Evolutionary conservation across 2,329 filamentous ascomycete genomes (phyloP).

Genomic region (Rutstroemia sp.): DNA sequence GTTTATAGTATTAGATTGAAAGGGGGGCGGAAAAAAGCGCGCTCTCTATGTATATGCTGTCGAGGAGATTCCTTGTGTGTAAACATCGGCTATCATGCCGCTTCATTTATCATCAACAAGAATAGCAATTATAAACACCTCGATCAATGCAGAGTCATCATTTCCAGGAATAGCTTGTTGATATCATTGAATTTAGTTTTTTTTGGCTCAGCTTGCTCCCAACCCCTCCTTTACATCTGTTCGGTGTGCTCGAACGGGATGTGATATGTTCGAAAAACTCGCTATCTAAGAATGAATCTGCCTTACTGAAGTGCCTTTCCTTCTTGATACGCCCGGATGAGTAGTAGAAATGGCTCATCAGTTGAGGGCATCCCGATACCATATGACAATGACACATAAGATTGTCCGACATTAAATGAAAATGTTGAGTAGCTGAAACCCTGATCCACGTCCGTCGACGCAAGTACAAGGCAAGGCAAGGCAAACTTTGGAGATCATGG

Average conservation of each 20-base stretch:
- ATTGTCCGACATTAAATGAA: not conserved
- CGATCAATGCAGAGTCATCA: conserved; percentile 3
- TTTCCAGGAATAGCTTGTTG: not conserved
- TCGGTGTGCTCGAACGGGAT: conserved; percentile 1
- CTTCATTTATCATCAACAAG: not conserved
- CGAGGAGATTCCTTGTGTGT: not conserved
- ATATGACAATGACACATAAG: conserved; percentile 7
- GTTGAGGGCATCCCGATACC: not conserved
- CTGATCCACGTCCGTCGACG: not conserved
- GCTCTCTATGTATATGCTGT: not conserved
- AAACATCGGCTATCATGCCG: not conserved
- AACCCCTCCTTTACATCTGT: conserved; percentile 1
- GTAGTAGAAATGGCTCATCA: not conserved
- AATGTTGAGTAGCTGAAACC: not conserved
- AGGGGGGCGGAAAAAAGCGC: not conserved
- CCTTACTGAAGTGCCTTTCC: conserved; percentile 6
- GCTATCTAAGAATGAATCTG: not conserved
- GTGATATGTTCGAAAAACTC: not conserved
- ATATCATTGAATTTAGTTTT: not conserved
- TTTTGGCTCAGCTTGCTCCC: conserved; percentile 1
- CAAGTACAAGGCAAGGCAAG: conserved; percentile 4
- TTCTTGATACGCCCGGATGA: not conserved
- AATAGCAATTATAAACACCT: not conserved
- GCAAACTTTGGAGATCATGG: conserved; percentile 1
- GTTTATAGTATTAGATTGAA: not conserved